Evolutionary conservation across 805 yeast species (phyloP), one percentile per base, ranked within the genome.

Genomic region (Metschnikowia similis): DNA sequence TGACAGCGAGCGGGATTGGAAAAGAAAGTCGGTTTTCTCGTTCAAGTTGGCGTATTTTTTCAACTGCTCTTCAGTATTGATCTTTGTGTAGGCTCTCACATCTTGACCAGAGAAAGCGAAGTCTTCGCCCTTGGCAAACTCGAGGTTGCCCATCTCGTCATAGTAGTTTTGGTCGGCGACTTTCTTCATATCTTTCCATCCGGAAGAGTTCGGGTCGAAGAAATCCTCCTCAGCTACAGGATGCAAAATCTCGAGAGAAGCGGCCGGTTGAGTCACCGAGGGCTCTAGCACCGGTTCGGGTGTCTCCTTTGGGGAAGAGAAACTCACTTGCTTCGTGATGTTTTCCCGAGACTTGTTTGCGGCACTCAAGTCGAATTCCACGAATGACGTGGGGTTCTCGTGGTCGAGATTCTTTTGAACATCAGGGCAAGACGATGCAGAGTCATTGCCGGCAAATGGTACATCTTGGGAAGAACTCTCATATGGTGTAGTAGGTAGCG

Each of bases 121-220:
- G 1, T 46, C 54, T 17, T 53, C 48, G 16, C 58, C 62, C 5
- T 62, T 54, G 55, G 67, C 61, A 26, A 82, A 71, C 45, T 83
- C 78, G 26, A 83, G 67, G 50, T 83, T 82, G 4, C 94, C 97
- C 59, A 80, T 81, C 27, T 89, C 87, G 61, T 92, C 88, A 63
- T 89, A 92, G 38, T 89, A 78, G 53, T 89, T 89, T 49, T 80
- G 76, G 44, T 84, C 81, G 3, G 96, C 83, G 29, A 89, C 84
- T 0, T 92, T 83, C 39, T 87, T 85, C 89, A 94, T 90, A 14
- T 87, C 82, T 61, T 86, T 84, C 99, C 99, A 94, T 29, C 77
- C 84, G 6, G 69, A 43, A 11, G 74, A 79, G 34, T 76, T 68
- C 17, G 66, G 70, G 43, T 53, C 53, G 50, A 72, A 72, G 54